phyloP scores from a whole-genome alignment of 2,329 filamentous ascomycete genomes.

The Fusarium chuoi region DNA sequence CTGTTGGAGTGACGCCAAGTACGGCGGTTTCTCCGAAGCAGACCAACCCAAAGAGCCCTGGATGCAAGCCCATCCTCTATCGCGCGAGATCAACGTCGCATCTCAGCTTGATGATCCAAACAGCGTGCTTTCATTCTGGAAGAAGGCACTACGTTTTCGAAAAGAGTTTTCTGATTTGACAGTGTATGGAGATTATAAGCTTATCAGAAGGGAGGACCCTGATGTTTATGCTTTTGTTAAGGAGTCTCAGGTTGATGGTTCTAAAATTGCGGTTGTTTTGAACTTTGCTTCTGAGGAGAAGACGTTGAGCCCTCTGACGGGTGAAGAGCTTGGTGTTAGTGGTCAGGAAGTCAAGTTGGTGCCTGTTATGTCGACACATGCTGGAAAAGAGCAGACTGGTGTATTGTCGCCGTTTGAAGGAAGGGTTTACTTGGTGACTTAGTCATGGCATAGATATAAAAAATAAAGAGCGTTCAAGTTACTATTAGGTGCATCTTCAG shows the following conservation, averaged over 20 bases:
- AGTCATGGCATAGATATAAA: not conserved
- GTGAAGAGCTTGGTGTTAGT: constrained; percentile 38
- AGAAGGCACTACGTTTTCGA: constrained; percentile 44
- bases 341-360: constrained; percentile 31
- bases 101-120: constrained; percentile 57
- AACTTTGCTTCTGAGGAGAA: constrained; percentile 49
- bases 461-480: too few relatives aligned
- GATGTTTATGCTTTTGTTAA: constrained; percentile 47
- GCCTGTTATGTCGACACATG: constrained; percentile 44
- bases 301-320: constrained; percentile 28
- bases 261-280: constrained; percentile 44
- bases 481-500: not conserved
- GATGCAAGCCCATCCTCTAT: constrained; percentile 49
- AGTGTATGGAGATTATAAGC: constrained; percentile 50
- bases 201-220: constrained; percentile 38
- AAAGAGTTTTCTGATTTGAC: constrained; percentile 47
- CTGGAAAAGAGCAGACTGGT: constrained; percentile 19
- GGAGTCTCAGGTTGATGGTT: constrained; percentile 36
- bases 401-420: constrained; percentile 47
- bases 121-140: constrained; percentile 51
- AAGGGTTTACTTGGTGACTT: constrained; percentile 42
- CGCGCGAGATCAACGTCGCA: constrained; percentile 63
- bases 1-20: constrained; percentile 62
- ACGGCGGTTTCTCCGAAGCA: constrained; percentile 51
- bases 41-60: constrained; percentile 46